Evolutionary conservation across 1,139 yeast species (phyloP).

Genomic region (Schwanniomyces etchellsii): DNA sequence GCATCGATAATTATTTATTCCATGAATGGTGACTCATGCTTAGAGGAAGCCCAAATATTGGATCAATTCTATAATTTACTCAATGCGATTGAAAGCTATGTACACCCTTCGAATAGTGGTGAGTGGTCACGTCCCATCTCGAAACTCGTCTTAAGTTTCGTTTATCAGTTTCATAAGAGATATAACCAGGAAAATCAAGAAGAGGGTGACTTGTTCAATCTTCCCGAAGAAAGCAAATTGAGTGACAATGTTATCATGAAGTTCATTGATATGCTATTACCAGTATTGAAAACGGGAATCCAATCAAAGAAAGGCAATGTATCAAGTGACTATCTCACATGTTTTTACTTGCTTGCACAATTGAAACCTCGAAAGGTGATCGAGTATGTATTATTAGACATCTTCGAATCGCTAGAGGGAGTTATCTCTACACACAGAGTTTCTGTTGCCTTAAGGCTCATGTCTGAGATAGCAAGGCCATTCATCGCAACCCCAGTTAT

Average conservation of each 20-base stretch:
- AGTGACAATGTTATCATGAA: constrained; percentile 33
- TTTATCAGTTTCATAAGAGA: constrained; percentile 57
- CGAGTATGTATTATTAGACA: constrained; percentile 63
- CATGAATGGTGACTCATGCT: constrained; percentile 44
- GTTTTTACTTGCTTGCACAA: constrained; percentile 61
- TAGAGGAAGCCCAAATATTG: constrained; percentile 43
- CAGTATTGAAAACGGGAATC: constrained; percentile 64
- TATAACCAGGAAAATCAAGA: constrained; percentile 40
- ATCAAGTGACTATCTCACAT: constrained; percentile 53
- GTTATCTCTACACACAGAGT: constrained; percentile 83
- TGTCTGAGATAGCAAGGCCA: constrained; percentile 62
- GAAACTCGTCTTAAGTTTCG: constrained; percentile 51
- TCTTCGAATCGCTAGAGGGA: constrained; percentile 79
- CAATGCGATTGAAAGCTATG: constrained; percentile 75
- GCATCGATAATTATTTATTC: constrained; percentile 65
- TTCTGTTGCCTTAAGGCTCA: constrained; percentile 62
- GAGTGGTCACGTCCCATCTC: constrained; percentile 76
- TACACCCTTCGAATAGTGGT: constrained; percentile 89
- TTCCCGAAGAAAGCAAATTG: constrained; percentile 46
- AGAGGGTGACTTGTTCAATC: constrained; percentile 32
- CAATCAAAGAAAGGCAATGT: constrained; percentile 67
- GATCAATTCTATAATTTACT: constrained; percentile 50
- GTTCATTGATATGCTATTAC: constrained; percentile 54
- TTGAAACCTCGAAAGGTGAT: constrained; percentile 57
- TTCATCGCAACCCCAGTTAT: constrained; percentile 62